A percentile compares a stretch with the other conserved stretches of the same genome.
Conservation (phyloP, 2,329 filamentous ascomycete genomes). For the Fusarium sp. region DNA sequence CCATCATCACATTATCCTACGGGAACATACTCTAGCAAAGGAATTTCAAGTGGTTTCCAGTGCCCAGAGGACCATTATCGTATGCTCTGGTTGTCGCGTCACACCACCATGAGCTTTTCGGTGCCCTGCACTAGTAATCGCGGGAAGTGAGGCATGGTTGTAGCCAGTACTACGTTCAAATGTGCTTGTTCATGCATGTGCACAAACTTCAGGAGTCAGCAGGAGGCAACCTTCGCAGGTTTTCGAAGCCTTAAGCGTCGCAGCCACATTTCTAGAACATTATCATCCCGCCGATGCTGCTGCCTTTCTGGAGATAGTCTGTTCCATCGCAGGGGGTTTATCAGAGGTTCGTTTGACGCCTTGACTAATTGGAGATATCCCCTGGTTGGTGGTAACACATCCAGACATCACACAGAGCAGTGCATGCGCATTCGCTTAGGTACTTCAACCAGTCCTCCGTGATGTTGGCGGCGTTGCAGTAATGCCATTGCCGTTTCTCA, state of each 20-base stretch:
- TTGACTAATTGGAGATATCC: constrained; percentile 16
- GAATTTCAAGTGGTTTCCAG: background rate
- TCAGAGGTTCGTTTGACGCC: constrained; percentile 13
- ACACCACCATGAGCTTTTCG: constrained; percentile 19
- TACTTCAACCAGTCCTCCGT: background rate
- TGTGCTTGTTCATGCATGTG: constrained; percentile 27
- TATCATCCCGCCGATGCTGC: constrained; percentile 10
- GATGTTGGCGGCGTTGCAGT: background rate
- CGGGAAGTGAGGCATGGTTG: constrained; percentile 16
- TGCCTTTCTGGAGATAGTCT: constrained; percentile 13
- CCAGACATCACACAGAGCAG: constrained; percentile 11
- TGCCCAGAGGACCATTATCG: background rate
- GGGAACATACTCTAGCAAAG: background rate
- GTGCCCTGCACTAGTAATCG: constrained; percentile 17
- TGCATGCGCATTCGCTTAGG: constrained; percentile 6
- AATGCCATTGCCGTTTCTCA: background rate
- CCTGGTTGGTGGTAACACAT: constrained; percentile 20
- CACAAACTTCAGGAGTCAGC: constrained; percentile 7
- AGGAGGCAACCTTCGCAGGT: constrained; percentile 22
- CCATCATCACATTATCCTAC: constrained; percentile 24
- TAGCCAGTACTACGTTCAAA: constrained; percentile 4
- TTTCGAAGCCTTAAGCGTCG: constrained; percentile 25
- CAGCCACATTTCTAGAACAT: constrained; percentile 42
- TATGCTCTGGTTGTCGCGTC: constrained; percentile 26
- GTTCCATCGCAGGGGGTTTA: constrained; percentile 2